Evolutionary conservation across 139 green algal species (phyloP).

Genomic region (Haematococcus sp.): DNA sequence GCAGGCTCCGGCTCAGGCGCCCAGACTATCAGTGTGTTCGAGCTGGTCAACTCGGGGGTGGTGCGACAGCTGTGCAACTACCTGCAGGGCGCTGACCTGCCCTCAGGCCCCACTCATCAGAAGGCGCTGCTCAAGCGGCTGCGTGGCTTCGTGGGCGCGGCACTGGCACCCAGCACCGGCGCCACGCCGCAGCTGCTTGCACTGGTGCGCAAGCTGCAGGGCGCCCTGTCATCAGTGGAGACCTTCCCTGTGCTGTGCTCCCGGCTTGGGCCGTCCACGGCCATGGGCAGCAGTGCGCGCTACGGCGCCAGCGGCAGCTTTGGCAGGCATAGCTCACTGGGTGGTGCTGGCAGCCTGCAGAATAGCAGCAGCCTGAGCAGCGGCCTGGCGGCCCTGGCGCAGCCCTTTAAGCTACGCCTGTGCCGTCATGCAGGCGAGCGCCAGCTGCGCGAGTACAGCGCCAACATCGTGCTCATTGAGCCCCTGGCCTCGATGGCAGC

Average conservation of each 20-base stretch:
- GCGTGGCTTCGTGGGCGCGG: constrained; percentile 49
- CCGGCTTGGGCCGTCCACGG: constrained; percentile 4
- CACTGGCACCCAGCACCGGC: constrained; percentile 24
- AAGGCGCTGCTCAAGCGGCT: constrained; percentile 58
- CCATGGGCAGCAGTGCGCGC: background rate
- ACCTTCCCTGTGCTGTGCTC: constrained; percentile 70
- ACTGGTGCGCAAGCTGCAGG: constrained; percentile 81
- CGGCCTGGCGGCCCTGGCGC: constrained; percentile 74
- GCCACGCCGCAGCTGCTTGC: constrained; percentile 41
- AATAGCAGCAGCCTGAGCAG: constrained; percentile 44
- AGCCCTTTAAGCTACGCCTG: constrained; percentile 93
- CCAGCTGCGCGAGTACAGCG: constrained; percentile 78
- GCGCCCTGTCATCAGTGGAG: constrained; percentile 69
- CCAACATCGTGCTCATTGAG: constrained; percentile 94
- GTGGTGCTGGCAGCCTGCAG: constrained; percentile 8
- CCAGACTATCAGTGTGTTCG: constrained; percentile 79
- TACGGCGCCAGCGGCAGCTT: constrained; percentile 15
- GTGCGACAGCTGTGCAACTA: constrained; percentile 66
- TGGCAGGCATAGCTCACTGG: background rate
- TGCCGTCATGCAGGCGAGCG: constrained; percentile 31
- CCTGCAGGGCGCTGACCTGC: constrained; percentile 54
- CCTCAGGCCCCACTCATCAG: background rate
- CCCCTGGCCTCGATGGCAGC: constrained; percentile 88
- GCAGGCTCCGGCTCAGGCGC: background rate
- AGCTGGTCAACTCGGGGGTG: constrained; percentile 83